phyloP scores from a whole-genome alignment of 1,284 basidiomycete genomes.

The Leucoagaricus sp. region DNA sequence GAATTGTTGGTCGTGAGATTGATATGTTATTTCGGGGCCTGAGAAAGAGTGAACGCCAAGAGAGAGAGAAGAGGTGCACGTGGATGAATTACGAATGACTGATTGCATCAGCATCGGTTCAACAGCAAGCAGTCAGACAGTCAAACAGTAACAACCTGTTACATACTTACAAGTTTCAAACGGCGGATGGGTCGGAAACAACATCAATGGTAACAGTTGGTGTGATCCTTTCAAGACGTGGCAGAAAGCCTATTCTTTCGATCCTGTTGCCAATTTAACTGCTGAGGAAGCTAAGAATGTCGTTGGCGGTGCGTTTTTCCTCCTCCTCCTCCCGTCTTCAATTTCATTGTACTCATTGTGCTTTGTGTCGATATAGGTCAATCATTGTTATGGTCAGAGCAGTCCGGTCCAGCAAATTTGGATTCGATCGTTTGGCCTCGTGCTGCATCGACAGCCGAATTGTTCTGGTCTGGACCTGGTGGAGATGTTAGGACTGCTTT shows the following conservation, averaged over 20 bases:
- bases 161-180: too few species aligned
- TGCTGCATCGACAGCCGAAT: constrained; percentile 75
- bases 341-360: background rate
- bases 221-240: constrained; percentile 82
- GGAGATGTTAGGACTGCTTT: constrained; percentile 48
- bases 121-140: too few species aligned
- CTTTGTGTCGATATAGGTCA: constrained; percentile 41
- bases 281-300: constrained; percentile 52
- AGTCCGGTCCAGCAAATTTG: constrained; percentile 70
- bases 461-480: constrained; percentile 40
- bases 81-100: too few species aligned
- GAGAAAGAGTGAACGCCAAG: too few species aligned
- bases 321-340: background rate
- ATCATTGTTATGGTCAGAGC: constrained; percentile 80
- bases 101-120: too few species aligned
- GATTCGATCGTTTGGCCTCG: constrained; percentile 81
- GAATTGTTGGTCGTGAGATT: background rate
- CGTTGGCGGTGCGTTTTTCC: constrained; percentile 52
- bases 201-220: constrained; percentile 50
- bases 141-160: too few species aligned
- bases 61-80: too few species aligned
- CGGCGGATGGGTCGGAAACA: constrained; percentile 74
- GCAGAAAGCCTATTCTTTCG: constrained; percentile 75
- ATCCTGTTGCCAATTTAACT: constrained; percentile 65
- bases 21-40: too few species aligned